phyloP scores from a whole-genome alignment of 352 stramenopile species.

The Phytophthora melonis region DNA sequence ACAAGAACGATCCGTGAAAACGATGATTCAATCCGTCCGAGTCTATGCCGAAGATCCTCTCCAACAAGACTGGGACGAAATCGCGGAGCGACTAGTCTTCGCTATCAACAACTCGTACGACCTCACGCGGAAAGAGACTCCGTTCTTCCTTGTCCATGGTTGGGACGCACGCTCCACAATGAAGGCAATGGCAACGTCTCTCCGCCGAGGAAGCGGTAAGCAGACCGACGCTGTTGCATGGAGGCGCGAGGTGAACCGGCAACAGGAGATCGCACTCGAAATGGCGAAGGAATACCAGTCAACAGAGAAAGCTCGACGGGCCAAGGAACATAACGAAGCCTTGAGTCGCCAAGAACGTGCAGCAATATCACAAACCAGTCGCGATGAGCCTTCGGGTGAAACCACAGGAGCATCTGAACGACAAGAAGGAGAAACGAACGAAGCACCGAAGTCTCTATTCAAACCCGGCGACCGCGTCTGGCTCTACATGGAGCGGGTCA shows the following conservation, averaged over 20 bases:
- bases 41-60: conserved; percentile 13
- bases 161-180: background rate
- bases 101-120: too few species aligned
- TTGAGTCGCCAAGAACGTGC: background rate
- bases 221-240: background rate
- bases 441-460: background rate
- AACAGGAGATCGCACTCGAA: conserved; percentile 3
- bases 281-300: conserved; percentile 11
- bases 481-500: conserved; percentile 18
- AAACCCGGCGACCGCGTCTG: background rate
- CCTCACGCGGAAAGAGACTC: too few species aligned
- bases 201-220: background rate
- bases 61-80: too few species aligned
- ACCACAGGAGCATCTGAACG: background rate
- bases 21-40: conserved; percentile 8
- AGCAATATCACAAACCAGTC: too few species aligned
- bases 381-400: background rate
- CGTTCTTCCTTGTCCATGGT: too few species aligned
- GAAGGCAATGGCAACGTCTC: background rate
- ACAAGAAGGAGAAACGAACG: background rate
- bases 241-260: background rate
- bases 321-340: conserved; percentile 8
- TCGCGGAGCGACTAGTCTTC: too few species aligned
- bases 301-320: conserved; percentile 5
- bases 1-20: conserved; percentile 14